phyloP scores from a whole-genome alignment of 805 yeast genomes.

The Ogataea paraovalis region DNA sequence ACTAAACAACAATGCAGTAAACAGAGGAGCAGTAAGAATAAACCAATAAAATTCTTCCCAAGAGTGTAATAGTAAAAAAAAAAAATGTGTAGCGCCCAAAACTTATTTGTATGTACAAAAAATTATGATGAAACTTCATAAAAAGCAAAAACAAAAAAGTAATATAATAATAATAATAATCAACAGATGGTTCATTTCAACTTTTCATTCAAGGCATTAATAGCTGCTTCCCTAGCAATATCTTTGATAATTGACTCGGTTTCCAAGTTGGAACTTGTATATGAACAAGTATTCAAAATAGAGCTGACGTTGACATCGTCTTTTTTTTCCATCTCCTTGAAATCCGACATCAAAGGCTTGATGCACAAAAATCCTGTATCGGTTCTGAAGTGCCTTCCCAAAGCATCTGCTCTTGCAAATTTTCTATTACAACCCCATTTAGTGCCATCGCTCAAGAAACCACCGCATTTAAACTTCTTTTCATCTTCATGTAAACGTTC shows the following conservation, averaged over 20 bases:
- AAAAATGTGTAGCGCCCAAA: no score
- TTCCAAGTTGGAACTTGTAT: constrained; percentile 3
- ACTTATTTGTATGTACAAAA: no score
- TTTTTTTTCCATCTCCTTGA: constrained; percentile 16
- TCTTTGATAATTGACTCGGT: constrained; percentile 16
- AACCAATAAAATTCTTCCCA: no score
- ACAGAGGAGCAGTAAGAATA: no score
- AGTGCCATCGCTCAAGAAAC: constrained; percentile 50
- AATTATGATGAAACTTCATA: background rate
- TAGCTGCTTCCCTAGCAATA: constrained; percentile 22
- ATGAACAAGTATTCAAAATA: background rate
- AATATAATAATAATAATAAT: background rate
- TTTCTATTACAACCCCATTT: constrained; percentile 77
- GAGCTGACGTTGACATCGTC: background rate
- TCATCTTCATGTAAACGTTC: constrained; percentile 72
- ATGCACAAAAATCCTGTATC: constrained; percentile 73
- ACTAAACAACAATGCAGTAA: no score
- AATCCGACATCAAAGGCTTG: constrained; percentile 60
- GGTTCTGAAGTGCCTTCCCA: constrained; percentile 70
- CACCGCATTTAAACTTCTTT: constrained; percentile 66
- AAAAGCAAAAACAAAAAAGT: background rate
- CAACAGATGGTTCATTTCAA: background rate
- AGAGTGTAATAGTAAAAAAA: no score
- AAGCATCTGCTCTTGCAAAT: constrained; percentile 76
- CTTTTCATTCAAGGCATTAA: constrained; percentile 10